phyloP scores from a whole-genome alignment of 306 rosid species.

The Geum urbanum region DNA sequence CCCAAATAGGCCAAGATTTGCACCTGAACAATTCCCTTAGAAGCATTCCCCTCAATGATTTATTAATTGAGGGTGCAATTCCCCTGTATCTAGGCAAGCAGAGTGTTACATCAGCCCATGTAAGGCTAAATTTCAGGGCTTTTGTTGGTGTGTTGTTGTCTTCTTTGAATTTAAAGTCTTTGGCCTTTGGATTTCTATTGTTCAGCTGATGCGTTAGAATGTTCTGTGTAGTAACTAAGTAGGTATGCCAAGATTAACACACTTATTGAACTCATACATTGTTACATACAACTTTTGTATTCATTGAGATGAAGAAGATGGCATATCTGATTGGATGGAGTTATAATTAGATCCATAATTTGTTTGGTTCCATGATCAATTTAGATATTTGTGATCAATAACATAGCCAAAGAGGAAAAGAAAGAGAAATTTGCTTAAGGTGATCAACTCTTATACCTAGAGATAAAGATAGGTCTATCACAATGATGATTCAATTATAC shows the following conservation, averaged over 20 bases:
- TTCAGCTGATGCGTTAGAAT: neutral
- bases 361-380: neutral
- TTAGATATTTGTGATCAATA: neutral
- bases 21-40: no score
- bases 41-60: no score
- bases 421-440: no score
- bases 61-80: no score
- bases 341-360: neutral
- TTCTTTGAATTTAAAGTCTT: neutral
- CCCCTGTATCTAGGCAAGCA: no score
- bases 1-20: no score
- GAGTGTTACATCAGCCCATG: neutral
- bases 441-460: no score
- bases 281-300: neutral
- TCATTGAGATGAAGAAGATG: neutral
- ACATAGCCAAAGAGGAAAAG: neutral
- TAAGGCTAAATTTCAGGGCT: conserved; percentile 26
- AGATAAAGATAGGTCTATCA: no score
- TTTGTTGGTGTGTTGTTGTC: neutral
- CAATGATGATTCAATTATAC: no score
- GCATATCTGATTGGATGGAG: neutral
- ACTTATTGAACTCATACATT: neutral
- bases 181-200: neutral
- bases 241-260: neutral
- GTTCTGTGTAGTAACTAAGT: neutral